Conservation (phyloP, 1,284 basidiomycete species). For the Moesziomyces parantarcticus region DNA sequence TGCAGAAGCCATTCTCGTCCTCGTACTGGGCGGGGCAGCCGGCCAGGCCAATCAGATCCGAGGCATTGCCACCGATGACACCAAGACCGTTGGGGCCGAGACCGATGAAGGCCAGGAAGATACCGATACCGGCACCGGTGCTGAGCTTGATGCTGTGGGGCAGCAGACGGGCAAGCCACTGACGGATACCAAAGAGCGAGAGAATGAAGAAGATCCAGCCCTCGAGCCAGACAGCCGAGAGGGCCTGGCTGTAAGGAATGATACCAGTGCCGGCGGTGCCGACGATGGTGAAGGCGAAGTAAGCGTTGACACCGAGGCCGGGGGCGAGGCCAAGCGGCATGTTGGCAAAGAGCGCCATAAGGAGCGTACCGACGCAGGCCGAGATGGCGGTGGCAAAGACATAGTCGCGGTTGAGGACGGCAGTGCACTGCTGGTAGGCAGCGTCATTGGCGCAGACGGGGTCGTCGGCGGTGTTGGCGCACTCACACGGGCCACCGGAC, state of each 20-base stretch:
- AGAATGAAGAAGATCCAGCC: constrained; percentile 87
- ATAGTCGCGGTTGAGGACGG: constrained; percentile 61
- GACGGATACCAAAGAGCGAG: constrained; percentile 84
- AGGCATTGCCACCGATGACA: constrained; percentile 80
- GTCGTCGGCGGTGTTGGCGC: constrained; percentile 70
- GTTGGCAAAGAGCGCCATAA: constrained; percentile 87
- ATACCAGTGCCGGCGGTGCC: constrained; percentile 82
- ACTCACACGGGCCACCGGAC: constrained; percentile 84
- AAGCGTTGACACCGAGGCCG: constrained; percentile 77
- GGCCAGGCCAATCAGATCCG: constrained; percentile 81
- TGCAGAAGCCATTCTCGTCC: constrained; percentile 73
- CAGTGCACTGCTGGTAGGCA: constrained; percentile 71
- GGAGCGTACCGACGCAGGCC: constrained; percentile 78
- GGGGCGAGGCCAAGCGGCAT: constrained; percentile 78
- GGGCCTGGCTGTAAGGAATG: constrained; percentile 81
- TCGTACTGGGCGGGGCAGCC: constrained; percentile 73
- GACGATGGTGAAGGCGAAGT: constrained; percentile 89
- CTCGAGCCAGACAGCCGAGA: constrained; percentile 79
- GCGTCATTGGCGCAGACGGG: constrained; percentile 72
- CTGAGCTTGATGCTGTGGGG: constrained; percentile 86
- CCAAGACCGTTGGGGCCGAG: constrained; percentile 77
- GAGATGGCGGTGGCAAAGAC: constrained; percentile 77
- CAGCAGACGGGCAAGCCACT: constrained; percentile 89
- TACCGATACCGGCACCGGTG: constrained; percentile 85
- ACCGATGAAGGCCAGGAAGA: constrained; percentile 74